phyloP scores from a whole-genome alignment of 2,329 filamentous ascomycete species.

The Volutella citrinella region DNA sequence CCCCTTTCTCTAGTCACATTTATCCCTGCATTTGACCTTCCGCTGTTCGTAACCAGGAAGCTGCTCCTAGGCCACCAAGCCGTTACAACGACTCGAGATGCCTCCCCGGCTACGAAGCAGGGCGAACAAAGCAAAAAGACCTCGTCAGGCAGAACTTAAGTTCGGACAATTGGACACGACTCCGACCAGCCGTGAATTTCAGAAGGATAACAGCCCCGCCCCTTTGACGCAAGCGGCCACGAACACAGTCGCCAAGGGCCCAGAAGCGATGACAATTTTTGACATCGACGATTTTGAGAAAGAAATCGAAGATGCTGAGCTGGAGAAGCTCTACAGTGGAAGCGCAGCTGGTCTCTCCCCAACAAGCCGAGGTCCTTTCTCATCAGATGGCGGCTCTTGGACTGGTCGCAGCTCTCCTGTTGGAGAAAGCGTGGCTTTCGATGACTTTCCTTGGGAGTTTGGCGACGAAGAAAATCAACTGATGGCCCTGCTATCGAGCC shows the following conservation, averaged over 20 bases:
- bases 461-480: constrained; percentile 18
- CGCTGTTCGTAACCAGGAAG: too few relatives aligned
- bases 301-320: constrained; percentile 13
- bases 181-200: constrained; percentile 25
- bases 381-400: constrained; percentile 19
- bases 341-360: constrained; percentile 8
- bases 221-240: constrained; percentile 2
- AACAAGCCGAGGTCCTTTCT: neutral
- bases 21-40: too few relatives aligned
- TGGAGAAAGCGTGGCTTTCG: constrained; percentile 8
- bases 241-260: neutral
- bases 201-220: too few relatives aligned
- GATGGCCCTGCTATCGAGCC: constrained; percentile 26
- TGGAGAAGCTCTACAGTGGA: constrained; percentile 5
- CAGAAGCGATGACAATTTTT: neutral
- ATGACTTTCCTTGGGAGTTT: constrained; percentile 22
- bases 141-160: constrained; percentile 12
- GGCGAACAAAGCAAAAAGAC: constrained; percentile 12
- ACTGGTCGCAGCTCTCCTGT: constrained; percentile 31
- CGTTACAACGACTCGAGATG: too few relatives aligned
- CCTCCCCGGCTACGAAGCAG: constrained; percentile 13
- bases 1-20: too few relatives aligned
- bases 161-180: constrained; percentile 33
- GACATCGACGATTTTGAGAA: neutral
- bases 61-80: too few relatives aligned